Base-by-base conservation (phyloP, 345 rosid genomes). In the Pelargonium nanum region DNA sequence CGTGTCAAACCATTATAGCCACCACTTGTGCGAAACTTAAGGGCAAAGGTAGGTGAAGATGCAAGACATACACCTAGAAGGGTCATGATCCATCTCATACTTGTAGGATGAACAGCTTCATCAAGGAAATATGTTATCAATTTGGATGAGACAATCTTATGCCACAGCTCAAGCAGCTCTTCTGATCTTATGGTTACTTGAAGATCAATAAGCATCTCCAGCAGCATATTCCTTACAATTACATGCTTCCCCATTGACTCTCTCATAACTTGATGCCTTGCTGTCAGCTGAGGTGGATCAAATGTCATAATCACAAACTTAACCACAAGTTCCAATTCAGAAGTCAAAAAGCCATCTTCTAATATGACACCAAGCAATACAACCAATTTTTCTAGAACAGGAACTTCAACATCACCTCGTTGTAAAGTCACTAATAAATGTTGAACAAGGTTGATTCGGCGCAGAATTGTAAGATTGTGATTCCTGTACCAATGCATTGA, bases 51-150 rank as follows among this genome's bases (percentile, higher is more conserved):
- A 40, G 90, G 85, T 66, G 99, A 94, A 77, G 96, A 83, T 65
- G 91, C 82, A 65, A 94, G 87, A 77, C 88, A 86, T 58, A 83
- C 95, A 55, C 99, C 99, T 45, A 94, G 96, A 66, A 94, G 92
- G 64, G 99, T 94, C 97, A 90, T 86, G 77, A 94, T 86, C 97
- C 99, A 88, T 83, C 99, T 88, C 97, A 94, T 94, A 59, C 96
- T 90, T 13, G 99, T 90, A 71, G 99, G 97, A 83, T 94, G 99
- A 53, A 83, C 97, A 80, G 97, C 92, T 86, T 90, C 99, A 74
- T 94, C 99, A 56, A 94, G 95, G 69, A 94, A 94, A 80, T 90
- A 94, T 56, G 95, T 86, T 52, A 94, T 82, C 81, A 94, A 74
- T 72, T 88, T 94, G 72, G 99, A 94, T 60, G 99, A 94, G 56